phyloP scores from a whole-genome alignment of 2,329 filamentous ascomycete species.

The Fusarium sp. region DNA sequence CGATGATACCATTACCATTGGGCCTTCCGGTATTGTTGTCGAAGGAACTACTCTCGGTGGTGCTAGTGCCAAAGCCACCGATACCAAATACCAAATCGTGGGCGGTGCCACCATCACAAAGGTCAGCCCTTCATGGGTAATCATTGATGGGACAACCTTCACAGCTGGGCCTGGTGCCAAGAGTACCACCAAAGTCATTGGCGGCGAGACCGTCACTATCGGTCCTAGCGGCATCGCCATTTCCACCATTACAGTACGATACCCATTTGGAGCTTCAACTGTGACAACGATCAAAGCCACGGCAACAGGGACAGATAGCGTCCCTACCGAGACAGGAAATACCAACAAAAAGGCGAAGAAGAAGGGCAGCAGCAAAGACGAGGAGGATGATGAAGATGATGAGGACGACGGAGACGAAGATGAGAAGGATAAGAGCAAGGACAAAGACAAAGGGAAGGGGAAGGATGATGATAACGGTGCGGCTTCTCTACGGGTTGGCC shows the following conservation, averaged over 20 bases:
- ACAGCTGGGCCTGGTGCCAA: conserved; percentile 60
- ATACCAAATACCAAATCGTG: conserved; percentile 60
- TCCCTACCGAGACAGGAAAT: conserved; percentile 46
- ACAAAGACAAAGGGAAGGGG: conserved; percentile 27
- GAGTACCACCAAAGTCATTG: conserved; percentile 60
- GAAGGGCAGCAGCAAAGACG: not conserved
- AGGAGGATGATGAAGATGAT: not conserved
- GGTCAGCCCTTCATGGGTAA: conserved; percentile 60
- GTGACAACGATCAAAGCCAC: conserved; percentile 56
- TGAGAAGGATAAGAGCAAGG: conserved; percentile 30
- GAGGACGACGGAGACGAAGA: conserved; percentile 25
- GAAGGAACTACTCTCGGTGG: conserved; percentile 60
- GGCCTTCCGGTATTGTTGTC: conserved; percentile 57
- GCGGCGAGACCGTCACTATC: conserved; percentile 64
- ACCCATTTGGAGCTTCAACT: conserved; percentile 60
- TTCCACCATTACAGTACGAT: conserved; percentile 58
- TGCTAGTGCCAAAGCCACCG: conserved; percentile 47
- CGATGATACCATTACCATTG: conserved; percentile 65
- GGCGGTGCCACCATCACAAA: conserved; percentile 66
- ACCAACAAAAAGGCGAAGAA: conserved; percentile 23
- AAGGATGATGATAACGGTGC: conserved; percentile 38
- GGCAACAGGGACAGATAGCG: conserved; percentile 36
- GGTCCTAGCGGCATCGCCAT: conserved; percentile 63
- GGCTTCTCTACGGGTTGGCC: conserved; percentile 20
- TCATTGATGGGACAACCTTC: conserved; percentile 64